Evolutionary conservation across 2,329 filamentous ascomycete genomes (phyloP).

Genomic region (Diaporthe sp.): DNA sequence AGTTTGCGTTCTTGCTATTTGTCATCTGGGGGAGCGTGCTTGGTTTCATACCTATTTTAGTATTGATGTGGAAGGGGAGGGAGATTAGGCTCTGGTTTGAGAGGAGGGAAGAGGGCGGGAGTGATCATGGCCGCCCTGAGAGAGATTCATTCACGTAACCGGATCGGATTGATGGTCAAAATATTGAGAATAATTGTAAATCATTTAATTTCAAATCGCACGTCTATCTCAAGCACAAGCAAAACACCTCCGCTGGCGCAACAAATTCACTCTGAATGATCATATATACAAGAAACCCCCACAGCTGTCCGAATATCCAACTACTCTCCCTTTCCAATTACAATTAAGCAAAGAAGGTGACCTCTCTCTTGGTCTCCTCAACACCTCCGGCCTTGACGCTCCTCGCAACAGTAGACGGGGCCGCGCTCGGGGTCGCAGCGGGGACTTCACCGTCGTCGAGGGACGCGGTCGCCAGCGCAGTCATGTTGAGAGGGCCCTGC

Average conservation of each 20-base stretch:
- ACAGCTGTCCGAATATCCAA: neutral
- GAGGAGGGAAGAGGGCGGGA: neutral
- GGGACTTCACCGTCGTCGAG: neutral
- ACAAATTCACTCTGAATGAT: neutral
- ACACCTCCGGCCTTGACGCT: neutral
- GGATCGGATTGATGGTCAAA: too few relatives aligned
- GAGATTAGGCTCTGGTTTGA: slow-evolving; percentile 25
- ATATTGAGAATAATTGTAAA: neutral
- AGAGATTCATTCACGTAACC: neutral
- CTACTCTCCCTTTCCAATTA: neutral
- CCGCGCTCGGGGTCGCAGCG: neutral
- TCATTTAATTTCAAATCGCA: neutral
- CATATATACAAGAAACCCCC: neutral
- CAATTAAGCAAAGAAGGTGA: slow-evolving; percentile 39
- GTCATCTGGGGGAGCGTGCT: slow-evolving; percentile 31
- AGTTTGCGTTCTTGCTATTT: slow-evolving; percentile 35
- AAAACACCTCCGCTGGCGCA: neutral
- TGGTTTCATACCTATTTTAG: slow-evolving; percentile 23
- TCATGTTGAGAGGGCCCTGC: slow-evolving; percentile 49
- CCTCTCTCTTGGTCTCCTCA: slow-evolving; percentile 37
- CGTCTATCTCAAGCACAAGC: neutral
- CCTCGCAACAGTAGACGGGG: neutral
- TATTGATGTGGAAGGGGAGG: slow-evolving; percentile 31
- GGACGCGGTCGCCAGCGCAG: slow-evolving; percentile 28
- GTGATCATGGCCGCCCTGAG: too few relatives aligned